A percentile compares a stretch with the other conserved stretches of the same genome.
These are phyloP conservation scores for Balansia obtecta DNA, from an alignment of 2,329 filamentous ascomycete species.

Conservation along the genomic window DNA sequence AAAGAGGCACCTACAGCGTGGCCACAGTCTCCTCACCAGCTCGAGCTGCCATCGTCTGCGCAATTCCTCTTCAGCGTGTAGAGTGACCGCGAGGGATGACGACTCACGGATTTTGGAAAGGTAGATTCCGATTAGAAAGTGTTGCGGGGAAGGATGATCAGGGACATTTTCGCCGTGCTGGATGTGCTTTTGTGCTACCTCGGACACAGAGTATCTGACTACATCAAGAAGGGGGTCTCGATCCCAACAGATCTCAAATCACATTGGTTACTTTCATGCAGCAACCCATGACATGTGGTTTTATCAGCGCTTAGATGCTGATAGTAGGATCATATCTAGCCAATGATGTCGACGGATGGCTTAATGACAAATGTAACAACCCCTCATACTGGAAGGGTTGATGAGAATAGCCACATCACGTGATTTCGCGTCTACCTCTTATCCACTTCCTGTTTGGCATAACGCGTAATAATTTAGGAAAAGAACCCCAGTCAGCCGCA, in stretches of 20 bases:
- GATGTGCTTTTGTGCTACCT: slow-evolving; percentile 1
- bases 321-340: not conserved
- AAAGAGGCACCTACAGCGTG: slow-evolving; percentile 32
- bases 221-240: not conserved
- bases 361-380: not conserved
- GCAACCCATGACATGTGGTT: not conserved
- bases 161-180: not conserved
- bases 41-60: slow-evolving; percentile 29
- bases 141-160: not conserved
- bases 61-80: not conserved
- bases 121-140: not conserved
- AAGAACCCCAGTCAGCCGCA: not conserved
- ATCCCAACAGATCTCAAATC: not conserved
- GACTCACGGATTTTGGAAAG: not conserved
- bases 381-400: not conserved
- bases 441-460: not conserved
- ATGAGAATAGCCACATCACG: not conserved
- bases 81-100: too few relatives aligned
- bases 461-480: not conserved
- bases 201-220: not conserved
- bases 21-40: slow-evolving; percentile 39
- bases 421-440: slow-evolving; percentile 4
- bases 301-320: slow-evolving; percentile 3
- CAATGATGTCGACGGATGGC: not conserved
- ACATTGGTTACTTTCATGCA: not conserved